Evolutionary conservation across 805 yeast species (phyloP).

Genomic region (Wickerhamiella occidentalis): DNA sequence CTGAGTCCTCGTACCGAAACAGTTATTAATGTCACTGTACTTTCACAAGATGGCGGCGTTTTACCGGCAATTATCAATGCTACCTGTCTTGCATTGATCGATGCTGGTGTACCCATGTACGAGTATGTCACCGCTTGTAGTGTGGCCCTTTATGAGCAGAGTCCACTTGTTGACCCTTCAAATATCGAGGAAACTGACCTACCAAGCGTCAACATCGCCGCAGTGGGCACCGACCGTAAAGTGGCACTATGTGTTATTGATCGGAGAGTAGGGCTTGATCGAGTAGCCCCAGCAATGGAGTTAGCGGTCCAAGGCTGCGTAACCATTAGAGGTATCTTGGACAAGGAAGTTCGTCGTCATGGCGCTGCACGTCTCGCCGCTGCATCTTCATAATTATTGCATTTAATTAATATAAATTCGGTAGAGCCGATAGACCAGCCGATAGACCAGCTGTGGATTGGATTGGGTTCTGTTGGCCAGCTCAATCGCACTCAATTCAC

Average conservation of each 20-base stretch:
- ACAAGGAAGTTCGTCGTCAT: constrained; percentile 63
- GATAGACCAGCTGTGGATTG: too few relatives aligned
- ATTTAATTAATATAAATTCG: too few relatives aligned
- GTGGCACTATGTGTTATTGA: constrained; percentile 66
- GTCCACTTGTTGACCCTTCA: constrained; percentile 72
- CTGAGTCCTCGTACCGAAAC: constrained; percentile 76
- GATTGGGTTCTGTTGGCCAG: too few relatives aligned
- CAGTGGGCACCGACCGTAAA: constrained; percentile 71
- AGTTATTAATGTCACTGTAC: constrained; percentile 59
- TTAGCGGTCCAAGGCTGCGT: constrained; percentile 83
- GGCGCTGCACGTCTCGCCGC: constrained; percentile 31
- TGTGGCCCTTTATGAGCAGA: constrained; percentile 67
- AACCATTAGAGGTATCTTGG: constrained; percentile 73
- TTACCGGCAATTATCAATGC: constrained; percentile 73
- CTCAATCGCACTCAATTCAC: too few relatives aligned
- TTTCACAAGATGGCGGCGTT: constrained; percentile 85
- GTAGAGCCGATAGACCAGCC: too few relatives aligned
- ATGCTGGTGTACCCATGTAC: constrained; percentile 90
- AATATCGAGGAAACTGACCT: constrained; percentile 73
- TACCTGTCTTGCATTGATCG: constrained; percentile 76
- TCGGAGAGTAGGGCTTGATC: constrained; percentile 73
- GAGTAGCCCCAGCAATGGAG: constrained; percentile 60
- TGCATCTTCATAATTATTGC: background rate
- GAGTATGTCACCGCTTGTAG: constrained; percentile 76
- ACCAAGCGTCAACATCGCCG: constrained; percentile 70